A percentile compares a stretch with the other conserved stretches of the same genome.
phyloP scores from a whole-genome alignment of 169 alveolate genomes.

The Pseudocohnilembus persalinus region DNA sequence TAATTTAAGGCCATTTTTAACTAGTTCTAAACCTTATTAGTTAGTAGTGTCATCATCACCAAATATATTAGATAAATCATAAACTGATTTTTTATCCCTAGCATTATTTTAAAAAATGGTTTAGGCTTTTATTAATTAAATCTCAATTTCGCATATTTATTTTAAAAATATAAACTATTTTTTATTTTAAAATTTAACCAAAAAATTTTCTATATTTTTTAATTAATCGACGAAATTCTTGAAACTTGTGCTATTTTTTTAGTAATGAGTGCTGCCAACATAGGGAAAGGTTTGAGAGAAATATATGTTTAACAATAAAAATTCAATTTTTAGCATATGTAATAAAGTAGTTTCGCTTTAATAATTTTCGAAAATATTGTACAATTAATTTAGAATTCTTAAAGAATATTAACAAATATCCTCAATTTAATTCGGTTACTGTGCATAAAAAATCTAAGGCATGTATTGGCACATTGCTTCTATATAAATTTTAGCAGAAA shows the following conservation, averaged over 20 bases:
- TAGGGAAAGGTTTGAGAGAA: background rate
- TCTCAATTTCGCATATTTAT: background rate
- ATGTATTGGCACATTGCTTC: background rate
- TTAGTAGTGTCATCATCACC: background rate
- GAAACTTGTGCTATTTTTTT: background rate
- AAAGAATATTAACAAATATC: background rate
- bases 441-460: background rate
- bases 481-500: too few relatives aligned
- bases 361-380: background rate
- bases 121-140: background rate
- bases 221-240: too few relatives aligned
- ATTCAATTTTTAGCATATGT: too few relatives aligned
- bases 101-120: background rate
- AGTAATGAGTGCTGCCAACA: background rate
- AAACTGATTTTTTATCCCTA: too few relatives aligned
- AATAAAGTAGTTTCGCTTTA: background rate
- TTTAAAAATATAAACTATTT: background rate
- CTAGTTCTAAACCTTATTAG: background rate
- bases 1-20: background rate
- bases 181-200: background rate
- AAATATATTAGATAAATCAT: background rate
- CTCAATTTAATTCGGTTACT: background rate
- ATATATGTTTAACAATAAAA: background rate
- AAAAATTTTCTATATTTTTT: background rate
- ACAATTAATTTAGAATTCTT: background rate